Evolutionary conservation across 192 early-diverging fungal species (phyloP).

Genomic region (Umbelopsis sp.): DNA sequence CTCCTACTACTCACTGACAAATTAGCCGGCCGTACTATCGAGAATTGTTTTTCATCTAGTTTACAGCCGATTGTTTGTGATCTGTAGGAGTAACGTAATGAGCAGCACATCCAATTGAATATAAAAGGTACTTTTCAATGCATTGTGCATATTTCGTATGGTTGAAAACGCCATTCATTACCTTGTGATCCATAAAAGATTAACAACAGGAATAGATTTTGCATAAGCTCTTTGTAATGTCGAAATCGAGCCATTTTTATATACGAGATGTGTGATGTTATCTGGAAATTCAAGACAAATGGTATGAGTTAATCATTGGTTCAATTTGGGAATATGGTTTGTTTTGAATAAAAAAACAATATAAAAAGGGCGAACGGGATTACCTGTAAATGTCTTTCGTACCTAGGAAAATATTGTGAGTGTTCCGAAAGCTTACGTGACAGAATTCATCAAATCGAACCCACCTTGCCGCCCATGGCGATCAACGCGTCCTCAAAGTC

Average conservation of each 20-base stretch:
- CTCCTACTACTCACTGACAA: conserved; percentile 4
- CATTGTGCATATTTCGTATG: not conserved
- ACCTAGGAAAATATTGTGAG: not conserved
- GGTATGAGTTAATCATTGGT: not conserved
- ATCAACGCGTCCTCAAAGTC: conserved; percentile 32
- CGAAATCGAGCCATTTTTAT: conserved; percentile 33
- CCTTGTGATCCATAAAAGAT: conserved; percentile 34
- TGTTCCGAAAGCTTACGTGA: not conserved
- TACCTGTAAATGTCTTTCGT: conserved; percentile 10
- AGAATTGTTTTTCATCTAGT: conserved; percentile 26
- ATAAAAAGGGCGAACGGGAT: not conserved
- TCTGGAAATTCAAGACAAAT: conserved; percentile 17
- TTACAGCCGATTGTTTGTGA: conserved; percentile 9
- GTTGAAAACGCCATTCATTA: not conserved
- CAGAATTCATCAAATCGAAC: not conserved
- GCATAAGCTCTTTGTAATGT: conserved; percentile 29
- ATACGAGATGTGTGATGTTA: conserved; percentile 31
- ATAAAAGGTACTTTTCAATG: too few relatives aligned
- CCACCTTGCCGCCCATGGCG: conserved; percentile 38
- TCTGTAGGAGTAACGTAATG: not conserved
- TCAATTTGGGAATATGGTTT: not conserved
- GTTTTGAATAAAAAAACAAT: not conserved
- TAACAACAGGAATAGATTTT: conserved; percentile 27
- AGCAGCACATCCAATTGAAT: too few relatives aligned
- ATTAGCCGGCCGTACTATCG: conserved; percentile 16